Conservation (phyloP, 1,284 basidiomycete genomes). For the Puccinia hordei region DNA sequence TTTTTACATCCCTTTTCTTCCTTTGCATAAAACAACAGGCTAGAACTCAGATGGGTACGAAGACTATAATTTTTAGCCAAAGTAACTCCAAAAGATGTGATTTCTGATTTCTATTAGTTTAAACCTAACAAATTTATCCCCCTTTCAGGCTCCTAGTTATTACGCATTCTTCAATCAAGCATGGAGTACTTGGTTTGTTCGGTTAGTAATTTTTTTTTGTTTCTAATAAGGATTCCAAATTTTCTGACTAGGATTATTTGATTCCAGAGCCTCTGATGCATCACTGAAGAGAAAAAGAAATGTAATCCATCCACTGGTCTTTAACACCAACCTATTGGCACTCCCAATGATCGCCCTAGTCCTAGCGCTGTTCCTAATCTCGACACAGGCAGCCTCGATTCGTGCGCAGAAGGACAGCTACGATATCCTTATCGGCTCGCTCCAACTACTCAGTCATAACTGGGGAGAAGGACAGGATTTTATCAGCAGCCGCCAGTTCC, state of each 20-base stretch:
- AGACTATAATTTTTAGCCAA: too few species aligned
- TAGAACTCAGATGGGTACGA: conserved; percentile 28
- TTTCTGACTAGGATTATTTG: background rate
- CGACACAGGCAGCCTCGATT: background rate
- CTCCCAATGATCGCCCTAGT: background rate
- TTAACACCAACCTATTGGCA: background rate
- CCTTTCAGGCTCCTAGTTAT: conserved; percentile 1
- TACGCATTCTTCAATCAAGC: conserved; percentile 25
- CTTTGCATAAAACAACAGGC: background rate
- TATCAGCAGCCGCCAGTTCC: background rate
- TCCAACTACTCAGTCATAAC: background rate
- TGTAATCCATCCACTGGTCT: background rate
- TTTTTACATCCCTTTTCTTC: background rate
- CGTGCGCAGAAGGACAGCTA: background rate
- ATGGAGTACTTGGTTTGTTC: conserved; percentile 27
- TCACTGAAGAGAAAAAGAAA: background rate
- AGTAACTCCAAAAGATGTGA: too few species aligned
- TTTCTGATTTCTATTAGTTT: background rate
- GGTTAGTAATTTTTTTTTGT: background rate
- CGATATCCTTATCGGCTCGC: background rate
- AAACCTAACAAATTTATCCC: too few species aligned
- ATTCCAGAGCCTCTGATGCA: conserved; percentile 16
- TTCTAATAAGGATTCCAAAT: background rate
- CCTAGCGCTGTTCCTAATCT: background rate
- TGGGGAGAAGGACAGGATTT: background rate